Evolutionary conservation across 768 basidiomycete species (phyloP).

Genomic region (Fomitopsis serialis): DNA sequence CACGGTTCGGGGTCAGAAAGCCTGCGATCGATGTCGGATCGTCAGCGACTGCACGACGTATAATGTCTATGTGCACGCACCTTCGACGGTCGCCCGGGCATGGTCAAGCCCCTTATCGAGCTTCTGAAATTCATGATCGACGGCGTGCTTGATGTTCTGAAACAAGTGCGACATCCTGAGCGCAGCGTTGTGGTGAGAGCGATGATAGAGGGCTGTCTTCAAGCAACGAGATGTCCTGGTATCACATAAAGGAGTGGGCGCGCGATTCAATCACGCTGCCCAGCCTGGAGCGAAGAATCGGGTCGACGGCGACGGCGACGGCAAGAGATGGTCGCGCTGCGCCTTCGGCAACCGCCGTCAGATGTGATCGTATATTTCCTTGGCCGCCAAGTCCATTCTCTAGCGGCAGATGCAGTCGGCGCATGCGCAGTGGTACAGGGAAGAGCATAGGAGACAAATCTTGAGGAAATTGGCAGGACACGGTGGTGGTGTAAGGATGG

Average conservation of each 20-base stretch:
- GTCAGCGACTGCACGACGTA: background rate
- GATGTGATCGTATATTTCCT: background rate
- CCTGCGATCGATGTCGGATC: background rate
- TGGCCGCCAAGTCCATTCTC: background rate
- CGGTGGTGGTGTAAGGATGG: too few relatives aligned
- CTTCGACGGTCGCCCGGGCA: background rate
- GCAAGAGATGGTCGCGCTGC: background rate
- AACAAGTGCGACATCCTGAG: background rate
- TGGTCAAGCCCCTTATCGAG: background rate
- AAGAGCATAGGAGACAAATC: too few relatives aligned
- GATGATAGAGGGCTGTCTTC: too few relatives aligned
- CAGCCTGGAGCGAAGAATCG: too few relatives aligned
- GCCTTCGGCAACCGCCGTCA: background rate
- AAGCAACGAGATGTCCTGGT: too few relatives aligned
- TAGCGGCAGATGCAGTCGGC: background rate
- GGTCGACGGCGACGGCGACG: too few relatives aligned
- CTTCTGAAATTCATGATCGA: background rate
- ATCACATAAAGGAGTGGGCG: too few relatives aligned
- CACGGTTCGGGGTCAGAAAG: conserved; percentile 1
- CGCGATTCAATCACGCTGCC: too few relatives aligned
- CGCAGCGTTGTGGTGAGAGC: too few relatives aligned
- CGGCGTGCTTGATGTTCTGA: background rate
- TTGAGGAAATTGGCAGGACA: too few relatives aligned
- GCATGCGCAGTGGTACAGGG: too few relatives aligned
- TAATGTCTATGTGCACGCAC: background rate